phyloP scores from a whole-genome alignment of 768 basidiomycete genomes.

The Coprinellus micaceus region DNA sequence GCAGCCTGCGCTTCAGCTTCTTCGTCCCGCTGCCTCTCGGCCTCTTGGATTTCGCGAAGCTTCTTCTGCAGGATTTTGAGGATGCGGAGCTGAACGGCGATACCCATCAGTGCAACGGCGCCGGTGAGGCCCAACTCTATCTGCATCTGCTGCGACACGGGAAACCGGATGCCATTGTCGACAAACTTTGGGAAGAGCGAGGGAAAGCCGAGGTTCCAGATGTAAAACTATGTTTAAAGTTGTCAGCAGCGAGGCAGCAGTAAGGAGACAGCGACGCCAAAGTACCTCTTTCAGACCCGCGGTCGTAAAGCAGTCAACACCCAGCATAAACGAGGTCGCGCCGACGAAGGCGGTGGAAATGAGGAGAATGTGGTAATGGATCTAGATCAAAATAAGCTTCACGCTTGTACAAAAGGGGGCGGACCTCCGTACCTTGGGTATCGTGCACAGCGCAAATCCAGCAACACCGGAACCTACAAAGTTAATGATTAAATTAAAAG shows the following conservation, averaged over 20 bases:
- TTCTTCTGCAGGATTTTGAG: conserved; percentile 76
- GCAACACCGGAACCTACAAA: conserved; percentile 61
- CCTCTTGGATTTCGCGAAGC: conserved; percentile 73
- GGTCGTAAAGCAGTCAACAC: conserved; percentile 90
- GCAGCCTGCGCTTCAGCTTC: conserved; percentile 76
- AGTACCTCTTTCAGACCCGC: conserved; percentile 89
- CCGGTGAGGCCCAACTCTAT: conserved; percentile 89
- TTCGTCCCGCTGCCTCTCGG: conserved; percentile 66
- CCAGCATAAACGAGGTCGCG: conserved; percentile 85
- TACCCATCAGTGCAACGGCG: conserved; percentile 80
- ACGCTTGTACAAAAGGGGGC: conserved; percentile 15
- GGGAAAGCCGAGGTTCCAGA: conserved; percentile 91
- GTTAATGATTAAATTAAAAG: conserved; percentile 12
- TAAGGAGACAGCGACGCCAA: conserved; percentile 15
- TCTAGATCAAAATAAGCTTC: conserved; percentile 29
- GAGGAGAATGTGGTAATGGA: conserved; percentile 85
- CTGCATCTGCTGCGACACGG: conserved; percentile 86
- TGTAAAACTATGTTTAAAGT: conserved; percentile 65
- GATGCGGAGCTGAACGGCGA: conserved; percentile 86
- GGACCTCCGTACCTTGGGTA: conserved; percentile 53
- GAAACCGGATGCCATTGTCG: conserved; percentile 65
- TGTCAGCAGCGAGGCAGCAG: conserved; percentile 10
- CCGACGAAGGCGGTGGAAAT: conserved; percentile 88
- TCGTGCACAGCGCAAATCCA: conserved; percentile 80
- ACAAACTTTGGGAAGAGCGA: conserved; percentile 75